Conservation (phyloP, 2,329 filamentous ascomycete species). For the Ceratocystis papillata region DNA sequence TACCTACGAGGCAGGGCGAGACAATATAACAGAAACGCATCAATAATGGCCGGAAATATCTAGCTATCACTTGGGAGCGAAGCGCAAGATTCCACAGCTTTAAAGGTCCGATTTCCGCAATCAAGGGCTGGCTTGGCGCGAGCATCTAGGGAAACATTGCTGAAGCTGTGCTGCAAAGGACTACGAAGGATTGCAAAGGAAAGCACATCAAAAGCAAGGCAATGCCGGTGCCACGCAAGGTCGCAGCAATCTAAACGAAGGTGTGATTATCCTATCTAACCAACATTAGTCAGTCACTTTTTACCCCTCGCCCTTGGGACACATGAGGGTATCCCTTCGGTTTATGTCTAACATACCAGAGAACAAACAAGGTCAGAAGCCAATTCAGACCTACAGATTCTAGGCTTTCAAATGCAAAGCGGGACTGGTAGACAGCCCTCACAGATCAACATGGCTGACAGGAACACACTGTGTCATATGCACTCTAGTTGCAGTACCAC, state of each 20-base stretch:
- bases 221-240: not conserved
- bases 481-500: not conserved
- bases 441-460: conserved; percentile 12
- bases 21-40: not conserved
- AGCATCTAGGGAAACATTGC: conserved; percentile 3
- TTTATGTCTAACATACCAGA: not conserved
- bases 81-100: not conserved
- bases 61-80: not conserved
- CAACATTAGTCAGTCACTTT: not conserved
- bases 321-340: not conserved
- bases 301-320: not conserved
- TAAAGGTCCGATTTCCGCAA: not conserved
- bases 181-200: not conserved
- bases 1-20: not conserved
- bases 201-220: not conserved
- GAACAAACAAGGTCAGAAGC: not conserved
- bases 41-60: not conserved
- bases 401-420: not conserved
- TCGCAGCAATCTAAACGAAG: not conserved
- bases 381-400: not conserved
- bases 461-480: not conserved
- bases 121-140: not conserved
- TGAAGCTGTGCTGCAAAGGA: not conserved
- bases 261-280: not conserved
- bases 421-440: not conserved